phyloP scores from a whole-genome alignment of 805 yeast genomes.

The Candida easanensis region DNA sequence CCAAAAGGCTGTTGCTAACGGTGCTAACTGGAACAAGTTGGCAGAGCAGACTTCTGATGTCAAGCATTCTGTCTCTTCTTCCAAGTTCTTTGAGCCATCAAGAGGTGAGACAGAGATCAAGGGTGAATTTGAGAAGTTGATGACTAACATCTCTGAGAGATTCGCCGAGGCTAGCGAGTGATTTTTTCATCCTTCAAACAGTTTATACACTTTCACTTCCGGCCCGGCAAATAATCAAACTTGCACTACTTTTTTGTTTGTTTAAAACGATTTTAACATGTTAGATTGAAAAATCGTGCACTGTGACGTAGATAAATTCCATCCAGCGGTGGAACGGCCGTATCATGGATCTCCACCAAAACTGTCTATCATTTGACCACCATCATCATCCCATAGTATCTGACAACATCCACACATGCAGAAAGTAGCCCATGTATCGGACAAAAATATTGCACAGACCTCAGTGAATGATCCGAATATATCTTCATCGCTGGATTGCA shows the following conservation, averaged over 20 bases:
- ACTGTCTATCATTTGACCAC: too few species aligned
- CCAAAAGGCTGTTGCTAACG: conserved; percentile 91
- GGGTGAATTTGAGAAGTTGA: conserved; percentile 73
- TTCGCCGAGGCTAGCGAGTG: conserved; percentile 95
- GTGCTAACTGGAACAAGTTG: conserved; percentile 92
- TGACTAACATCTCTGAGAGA: conserved; percentile 76
- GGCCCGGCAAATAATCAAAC: too few species aligned
- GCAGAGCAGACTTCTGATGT: conserved; percentile 87
- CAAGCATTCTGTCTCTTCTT: conserved; percentile 88
- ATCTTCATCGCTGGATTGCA: too few species aligned
- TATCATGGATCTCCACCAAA: too few species aligned
- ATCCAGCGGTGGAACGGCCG: too few species aligned
- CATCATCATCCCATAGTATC: too few species aligned
- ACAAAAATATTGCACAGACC: too few species aligned
- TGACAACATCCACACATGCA: too few species aligned
- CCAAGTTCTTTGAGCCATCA: conserved; percentile 95
- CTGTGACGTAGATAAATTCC: not conserved
- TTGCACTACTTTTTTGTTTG: not conserved
- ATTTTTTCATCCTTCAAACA: conserved; percentile 6
- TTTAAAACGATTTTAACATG: not conserved
- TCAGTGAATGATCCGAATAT: too few species aligned
- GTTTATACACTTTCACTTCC: too few species aligned
- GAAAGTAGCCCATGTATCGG: too few species aligned
- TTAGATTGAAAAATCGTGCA: not conserved
- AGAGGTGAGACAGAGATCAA: conserved; percentile 79